Evolutionary conservation across 768 basidiomycete genomes (phyloP), one percentile per base, ranked within the genome.

Genomic region (Crepidotus variabilis): DNA sequence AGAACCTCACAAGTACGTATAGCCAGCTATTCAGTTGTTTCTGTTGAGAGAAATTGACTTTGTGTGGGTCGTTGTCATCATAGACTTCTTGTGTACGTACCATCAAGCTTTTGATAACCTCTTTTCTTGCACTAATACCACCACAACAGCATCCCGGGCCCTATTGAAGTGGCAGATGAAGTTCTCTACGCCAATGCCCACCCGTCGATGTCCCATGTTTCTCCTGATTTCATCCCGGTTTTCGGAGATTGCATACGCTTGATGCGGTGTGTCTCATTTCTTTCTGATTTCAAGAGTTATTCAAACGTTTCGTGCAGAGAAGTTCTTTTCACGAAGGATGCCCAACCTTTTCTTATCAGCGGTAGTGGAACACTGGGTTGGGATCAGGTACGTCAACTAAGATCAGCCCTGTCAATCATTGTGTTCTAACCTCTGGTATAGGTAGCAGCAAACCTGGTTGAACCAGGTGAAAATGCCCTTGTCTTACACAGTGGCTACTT

Each of bases 331-430:
- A 88, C 96, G 28, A 80, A 84, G 54, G 74, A 78, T 21, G 90
- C 81, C 0, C 97, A 98, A 66, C 92, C 94, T 0, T 94, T 99
- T 78, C 73, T 99, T 64, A 89, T 98, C 59, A 87, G 94, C 23
- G 97, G 97, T 1, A 91, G 88, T 54, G 97, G 97, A 14, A 98
- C 97, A 1, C 79, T 99, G 33, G 97, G 97, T 24, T 98, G 95
- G 94, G 95, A 98, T 70, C 90, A 92, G 82, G 90, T 81, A 46
- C 60, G 80, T 66, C 46, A 35, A 32, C 45, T 20, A 48, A 10
- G 10, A 24, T 22, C n/a, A n/a, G n/a, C n/a, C n/a, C n/a, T n/a
- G n/a, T n/a, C n/a, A n/a, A n/a, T n/a, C n/a, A n/a, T n/a, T n/a
- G n/a, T n/a, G n/a, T n/a, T n/a, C n/a, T n/a, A n/a, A n/a, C n/a